Conservation (phyloP, 352 stramenopile species). For the Phytophthora sansomeana region DNA sequence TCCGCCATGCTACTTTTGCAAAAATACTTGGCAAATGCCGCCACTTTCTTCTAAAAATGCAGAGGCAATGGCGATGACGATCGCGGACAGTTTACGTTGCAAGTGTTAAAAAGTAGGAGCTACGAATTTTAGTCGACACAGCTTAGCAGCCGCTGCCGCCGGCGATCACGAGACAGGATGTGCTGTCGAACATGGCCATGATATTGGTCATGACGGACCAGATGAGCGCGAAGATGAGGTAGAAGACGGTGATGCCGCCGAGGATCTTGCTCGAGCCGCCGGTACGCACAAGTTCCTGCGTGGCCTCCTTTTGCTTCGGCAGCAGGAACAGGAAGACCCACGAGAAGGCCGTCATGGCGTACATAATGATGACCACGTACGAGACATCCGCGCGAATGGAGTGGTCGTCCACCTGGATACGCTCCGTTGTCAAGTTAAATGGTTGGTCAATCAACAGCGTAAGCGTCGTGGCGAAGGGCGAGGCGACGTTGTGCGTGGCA, state of each 20-base stretch:
- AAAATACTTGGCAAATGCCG: too few species aligned
- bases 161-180: conserved; percentile 45
- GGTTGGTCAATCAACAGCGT: conserved; percentile 41
- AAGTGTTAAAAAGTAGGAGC: conserved; percentile 16
- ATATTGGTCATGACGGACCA: conserved; percentile 43
- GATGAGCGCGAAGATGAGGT: conserved; percentile 41
- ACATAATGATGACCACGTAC: conserved; percentile 50
- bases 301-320: conserved; percentile 45
- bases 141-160: conserved; percentile 48
- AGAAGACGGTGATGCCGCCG: conserved; percentile 39
- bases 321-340: conserved; percentile 36
- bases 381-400: conserved; percentile 47
- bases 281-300: conserved; percentile 39
- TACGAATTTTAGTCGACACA: conserved; percentile 19
- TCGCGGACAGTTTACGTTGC: conserved; percentile 7
- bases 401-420: conserved; percentile 41
- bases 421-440: conserved; percentile 39
- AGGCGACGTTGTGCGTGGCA: conserved; percentile 43
- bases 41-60: too few species aligned
- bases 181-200: conserved; percentile 40
- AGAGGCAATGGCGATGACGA: conserved; percentile 3
- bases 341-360: conserved; percentile 40
- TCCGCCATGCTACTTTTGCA: too few species aligned
- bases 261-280: conserved; percentile 39
- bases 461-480: conserved; percentile 39